Evolutionary conservation across 352 stramenopile genomes (phyloP), one percentile per base, ranked within the genome.

Genomic region (Phytopythium montanum): DNA sequence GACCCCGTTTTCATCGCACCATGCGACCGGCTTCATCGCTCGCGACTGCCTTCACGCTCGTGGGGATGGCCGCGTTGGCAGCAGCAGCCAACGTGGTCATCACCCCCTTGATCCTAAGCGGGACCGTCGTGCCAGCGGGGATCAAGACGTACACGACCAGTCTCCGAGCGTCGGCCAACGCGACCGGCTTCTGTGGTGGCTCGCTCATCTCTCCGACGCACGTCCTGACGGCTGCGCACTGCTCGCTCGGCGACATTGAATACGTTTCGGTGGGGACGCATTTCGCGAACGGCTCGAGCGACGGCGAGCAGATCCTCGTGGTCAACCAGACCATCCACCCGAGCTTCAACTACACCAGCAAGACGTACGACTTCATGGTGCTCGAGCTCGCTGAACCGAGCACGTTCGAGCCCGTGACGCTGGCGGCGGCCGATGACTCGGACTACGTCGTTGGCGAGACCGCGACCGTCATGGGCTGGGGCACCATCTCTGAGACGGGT

Each of bases 201-300:
- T 85, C 73, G 21, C 78, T 90, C 62, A 86, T 88, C 71, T 59
- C 60, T 41, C 67, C 81, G 4, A 73, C 9, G 10, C 72, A 80
- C 49, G 67, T 82, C 21, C 56, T 82, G 8, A 74, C 73, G 28
- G 68, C 75, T 12, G 79, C 77, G 26, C 75, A 88, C 64, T 90
- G 77, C 58, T 50, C 31, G 16, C 31, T 39, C 19, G 70, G 67
- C 46, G 50, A 61, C 29, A 75, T 82, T 54, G 61, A 66, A 13
- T 85, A 75, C 61, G 76, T 76, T 19, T 72, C 72, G 2, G 65
- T 89, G 25, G 81, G 81, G 31, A 79, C 79, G 59, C 79, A 87
- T 67, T 88, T 65, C 61, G 49, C 76, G 23, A 81, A 64, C 33
- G 78, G 79, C 45, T 68, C 61, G 10, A 31, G 62, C 5, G 69